Percentiles rank a stretch among this genome's conserved stretches.
phyloP scores from a whole-genome alignment of 306 rosid genomes.

The Cicer chorassanicum region DNA sequence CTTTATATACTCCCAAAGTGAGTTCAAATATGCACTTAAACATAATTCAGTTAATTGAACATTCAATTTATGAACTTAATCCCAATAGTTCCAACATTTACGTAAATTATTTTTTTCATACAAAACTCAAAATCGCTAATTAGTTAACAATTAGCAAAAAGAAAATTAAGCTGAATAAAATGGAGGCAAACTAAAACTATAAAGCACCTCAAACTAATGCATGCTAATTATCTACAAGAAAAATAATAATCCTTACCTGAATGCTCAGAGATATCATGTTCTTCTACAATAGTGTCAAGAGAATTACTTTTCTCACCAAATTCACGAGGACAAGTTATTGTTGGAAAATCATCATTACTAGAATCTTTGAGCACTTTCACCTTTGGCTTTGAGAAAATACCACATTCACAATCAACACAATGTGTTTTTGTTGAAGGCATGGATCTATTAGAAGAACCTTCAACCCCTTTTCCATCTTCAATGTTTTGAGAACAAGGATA shows the following conservation, averaged over 20 bases:
- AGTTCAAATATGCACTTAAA: too few species aligned
- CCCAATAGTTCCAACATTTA: not conserved
- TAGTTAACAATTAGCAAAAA: not conserved
- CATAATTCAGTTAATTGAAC: too few species aligned
- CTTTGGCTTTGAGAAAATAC: slow-evolving; percentile 29
- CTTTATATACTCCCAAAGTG: rapidly evolving
- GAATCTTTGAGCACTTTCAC: slow-evolving; percentile 18
- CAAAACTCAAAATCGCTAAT: not conserved
- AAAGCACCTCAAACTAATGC: slow-evolving; percentile 7
- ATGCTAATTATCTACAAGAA: not conserved
- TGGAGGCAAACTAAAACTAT: not conserved
- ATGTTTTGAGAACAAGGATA: slow-evolving; percentile 15
- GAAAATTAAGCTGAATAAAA: not conserved
- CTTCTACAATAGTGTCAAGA: slow-evolving; percentile 38
- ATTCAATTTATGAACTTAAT: not conserved
- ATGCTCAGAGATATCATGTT: slow-evolving; percentile 41
- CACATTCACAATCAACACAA: slow-evolving; percentile 44
- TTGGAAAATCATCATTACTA: not conserved
- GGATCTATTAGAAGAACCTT: slow-evolving; percentile 8
- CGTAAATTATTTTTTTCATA: not conserved
- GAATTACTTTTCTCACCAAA: slow-evolving; percentile 1
- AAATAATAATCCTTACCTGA: slow-evolving; percentile 48
- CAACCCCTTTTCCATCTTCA: not conserved
- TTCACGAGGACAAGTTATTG: slow-evolving; percentile 7
- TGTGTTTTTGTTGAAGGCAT: slow-evolving; percentile 4